Base-by-base conservation (phyloP, 192 early-diverging fungal genomes). In the Podila horticola region DNA sequence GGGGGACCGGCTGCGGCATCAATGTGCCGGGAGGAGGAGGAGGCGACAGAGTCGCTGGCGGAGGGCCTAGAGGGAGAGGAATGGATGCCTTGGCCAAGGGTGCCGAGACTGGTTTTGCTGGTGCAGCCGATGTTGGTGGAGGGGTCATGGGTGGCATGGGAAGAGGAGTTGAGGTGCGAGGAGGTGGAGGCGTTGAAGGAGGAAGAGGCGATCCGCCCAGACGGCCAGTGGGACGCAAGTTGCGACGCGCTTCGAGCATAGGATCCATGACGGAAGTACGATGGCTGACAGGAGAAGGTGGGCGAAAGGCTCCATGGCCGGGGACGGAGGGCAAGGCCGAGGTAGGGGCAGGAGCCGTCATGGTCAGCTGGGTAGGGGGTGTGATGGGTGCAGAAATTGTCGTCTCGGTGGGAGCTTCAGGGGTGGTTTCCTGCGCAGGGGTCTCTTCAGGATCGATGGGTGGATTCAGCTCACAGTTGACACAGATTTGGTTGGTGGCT, bases 181-280 rank as follows among this genome's bases (percentile, higher is more conserved):
- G 52, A 36, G 74, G 74, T 59, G 74, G 75, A 36, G 72, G 64
- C 11, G 75, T 66, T 4, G 64, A 64, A 19, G 75, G 75, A 15
- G 60, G 74, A 20, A 38, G 41, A 30, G 74, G 68, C 19, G 74
- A 36, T 20, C 55, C 68, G n/a, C 75, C 69, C 13, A 71, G 34
- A 20, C 64, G 33, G 61, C 75, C 28, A 65, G 68, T 38, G 75
- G 75, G 41, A 8, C 75, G 75, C 34, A 77, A 24, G 10, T 62
- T 58, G 6, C 62, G 64, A 30, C 75, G 68, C 15, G 69, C 75
- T 28, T 79, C 75, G 36, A 72, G 52, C 65, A 79, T 63, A 6
- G 62, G 61, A 34, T 15, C 29, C 24, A 33, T 36, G 26, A 62
- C 62, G 12, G 60, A 55, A 2, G 52, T 26, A 9, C 52, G 52